A percentile compares a stretch with the other conserved stretches of the same genome.
Conservation (phyloP, 306 rosid species). For the Prunus kanzakura region DNA sequence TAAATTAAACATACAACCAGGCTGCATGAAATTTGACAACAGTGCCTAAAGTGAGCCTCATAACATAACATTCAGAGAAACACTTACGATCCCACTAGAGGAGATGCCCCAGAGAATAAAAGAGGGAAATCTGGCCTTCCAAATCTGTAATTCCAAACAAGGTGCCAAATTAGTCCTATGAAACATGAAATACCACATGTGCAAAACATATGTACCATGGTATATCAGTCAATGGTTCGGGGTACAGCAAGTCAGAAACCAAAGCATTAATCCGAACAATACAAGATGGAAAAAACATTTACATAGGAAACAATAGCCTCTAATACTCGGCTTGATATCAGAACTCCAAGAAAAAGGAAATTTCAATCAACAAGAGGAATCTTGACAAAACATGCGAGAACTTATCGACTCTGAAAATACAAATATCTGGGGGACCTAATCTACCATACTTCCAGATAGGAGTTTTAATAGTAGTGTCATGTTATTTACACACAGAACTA, state of each 20-base stretch:
- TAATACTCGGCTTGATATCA: background rate
- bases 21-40: constrained; percentile 16
- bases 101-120: constrained; percentile 76
- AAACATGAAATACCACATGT: background rate
- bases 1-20: constrained; percentile 17
- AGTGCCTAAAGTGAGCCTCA: background rate
- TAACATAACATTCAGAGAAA: constrained; percentile 13
- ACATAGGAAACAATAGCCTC: background rate
- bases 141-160: constrained; percentile 58
- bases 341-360: background rate
- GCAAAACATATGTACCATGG: background rate
- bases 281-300: background rate
- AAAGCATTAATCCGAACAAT: background rate
- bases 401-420: background rate
- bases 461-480: background rate
- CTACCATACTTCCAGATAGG: background rate
- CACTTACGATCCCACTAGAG: constrained; percentile 85
- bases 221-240: background rate
- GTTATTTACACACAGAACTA: background rate
- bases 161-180: constrained; percentile 28
- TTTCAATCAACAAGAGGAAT: background rate
- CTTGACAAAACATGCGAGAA: background rate
- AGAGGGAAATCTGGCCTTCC: constrained; percentile 83
- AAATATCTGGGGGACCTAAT: background rate
- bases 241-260: background rate